Conservation (phyloP, 148 eudicot species). For the Cornus kousa region DNA sequence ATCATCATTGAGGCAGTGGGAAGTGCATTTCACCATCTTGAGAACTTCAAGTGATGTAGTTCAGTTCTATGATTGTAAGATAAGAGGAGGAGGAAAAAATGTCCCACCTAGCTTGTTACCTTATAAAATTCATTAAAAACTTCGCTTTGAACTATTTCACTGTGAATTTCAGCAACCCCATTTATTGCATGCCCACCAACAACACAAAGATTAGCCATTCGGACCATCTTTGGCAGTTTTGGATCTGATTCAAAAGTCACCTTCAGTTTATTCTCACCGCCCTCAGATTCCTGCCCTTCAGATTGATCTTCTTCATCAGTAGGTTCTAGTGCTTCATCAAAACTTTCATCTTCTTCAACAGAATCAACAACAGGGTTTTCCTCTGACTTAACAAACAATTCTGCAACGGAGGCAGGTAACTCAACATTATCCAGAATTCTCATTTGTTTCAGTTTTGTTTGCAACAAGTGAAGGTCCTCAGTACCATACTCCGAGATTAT, state of each 20-base stretch:
- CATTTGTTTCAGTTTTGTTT: conserved; percentile 38
- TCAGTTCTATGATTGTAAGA: conserved; percentile 2
- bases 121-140: conserved; percentile 73
- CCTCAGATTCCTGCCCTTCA: conserved; percentile 15
- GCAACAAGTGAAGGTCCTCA: conserved; percentile 46
- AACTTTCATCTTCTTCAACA: conserved; percentile 19
- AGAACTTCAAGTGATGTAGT: neutral
- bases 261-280: conserved; percentile 10
- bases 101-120: conserved; percentile 32
- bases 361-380: conserved; percentile 5
- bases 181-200: conserved; percentile 82
- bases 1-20: neutral
- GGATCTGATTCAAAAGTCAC: conserved; percentile 34
- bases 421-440: conserved; percentile 52
- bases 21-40: neutral
- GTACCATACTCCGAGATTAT: conserved; percentile 54
- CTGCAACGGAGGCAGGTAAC: conserved; percentile 36
- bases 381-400: conserved; percentile 19
- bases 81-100: neutral
- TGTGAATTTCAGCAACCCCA: conserved; percentile 87
- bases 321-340: conserved; percentile 10
- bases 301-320: conserved; percentile 13
- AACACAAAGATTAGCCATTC: conserved; percentile 86
- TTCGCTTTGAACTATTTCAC: conserved; percentile 72
- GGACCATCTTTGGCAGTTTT: conserved; percentile 59